Conservation (phyloP, 768 basidiomycete genomes). For the Rhizopogon vulgaris region DNA sequence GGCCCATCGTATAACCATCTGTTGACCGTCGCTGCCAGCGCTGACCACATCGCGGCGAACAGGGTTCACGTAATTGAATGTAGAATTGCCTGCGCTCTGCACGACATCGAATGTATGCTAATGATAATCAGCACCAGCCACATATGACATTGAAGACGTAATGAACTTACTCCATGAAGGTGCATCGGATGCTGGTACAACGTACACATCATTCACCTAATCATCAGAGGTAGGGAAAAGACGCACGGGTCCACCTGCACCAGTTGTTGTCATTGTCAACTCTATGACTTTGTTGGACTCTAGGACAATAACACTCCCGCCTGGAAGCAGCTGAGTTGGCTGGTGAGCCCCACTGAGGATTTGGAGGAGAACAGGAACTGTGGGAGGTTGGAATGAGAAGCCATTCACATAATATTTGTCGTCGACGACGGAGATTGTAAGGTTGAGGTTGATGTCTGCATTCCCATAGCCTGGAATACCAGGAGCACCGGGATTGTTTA, state of each 20-base stretch:
- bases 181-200: slow-evolving; percentile 35
- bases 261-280: slow-evolving; percentile 7
- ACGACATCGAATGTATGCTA: slow-evolving; percentile 43
- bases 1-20: slow-evolving; percentile 38
- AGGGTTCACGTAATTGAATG: slow-evolving; percentile 47
- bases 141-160: too few relatives aligned
- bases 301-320: slow-evolving; percentile 17
- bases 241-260: not conserved
- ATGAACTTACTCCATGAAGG: slow-evolving; percentile 33
- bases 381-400: slow-evolving; percentile 18
- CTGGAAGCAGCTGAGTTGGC: slow-evolving; percentile 21
- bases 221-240: too few relatives aligned
- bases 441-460: slow-evolving; percentile 34
- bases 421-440: slow-evolving; percentile 3
- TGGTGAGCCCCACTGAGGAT: slow-evolving; percentile 34
- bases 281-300: slow-evolving; percentile 24
- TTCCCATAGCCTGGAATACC: slow-evolving; percentile 32
- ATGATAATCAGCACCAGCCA: not conserved
- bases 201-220: not conserved
- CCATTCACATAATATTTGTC: slow-evolving; percentile 11
- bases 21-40: slow-evolving; percentile 14
- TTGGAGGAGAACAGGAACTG: slow-evolving; percentile 38
- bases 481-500: slow-evolving; percentile 27
- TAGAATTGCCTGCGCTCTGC: slow-evolving; percentile 31
- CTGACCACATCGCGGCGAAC: slow-evolving; percentile 41